Conservation (phyloP, 1,284 basidiomycete species). For the Fomitopsis palustris region DNA sequence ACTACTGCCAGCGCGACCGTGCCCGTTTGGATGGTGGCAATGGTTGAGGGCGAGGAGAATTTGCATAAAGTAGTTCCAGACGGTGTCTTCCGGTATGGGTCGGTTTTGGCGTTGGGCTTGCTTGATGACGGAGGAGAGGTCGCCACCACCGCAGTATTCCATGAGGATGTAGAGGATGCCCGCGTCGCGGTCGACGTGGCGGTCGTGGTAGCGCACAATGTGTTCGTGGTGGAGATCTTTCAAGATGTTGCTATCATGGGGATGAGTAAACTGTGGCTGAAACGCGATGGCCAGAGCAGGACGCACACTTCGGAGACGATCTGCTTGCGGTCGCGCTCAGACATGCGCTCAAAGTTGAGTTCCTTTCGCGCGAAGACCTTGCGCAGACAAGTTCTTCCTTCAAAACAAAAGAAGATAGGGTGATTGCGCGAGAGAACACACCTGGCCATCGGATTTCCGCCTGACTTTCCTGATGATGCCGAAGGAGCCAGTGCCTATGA, state of each 20-base stretch:
- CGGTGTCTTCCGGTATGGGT: conserved; percentile 83
- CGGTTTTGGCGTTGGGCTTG: conserved; percentile 65
- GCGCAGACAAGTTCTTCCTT: too few species aligned
- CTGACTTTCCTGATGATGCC: conserved; percentile 94
- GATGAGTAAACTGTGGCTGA: background rate
- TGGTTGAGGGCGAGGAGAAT: conserved; percentile 88
- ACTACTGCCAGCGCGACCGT: conserved; percentile 42
- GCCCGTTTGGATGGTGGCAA: conserved; percentile 79
- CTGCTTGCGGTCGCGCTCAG: conserved; percentile 88
- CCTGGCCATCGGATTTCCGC: conserved; percentile 80
- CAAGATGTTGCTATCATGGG: conserved; percentile 77
- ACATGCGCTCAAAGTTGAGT: conserved; percentile 94
- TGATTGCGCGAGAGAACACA: conserved; percentile 37
- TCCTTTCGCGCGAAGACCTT: conserved; percentile 93
- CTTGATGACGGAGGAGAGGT: conserved; percentile 85
- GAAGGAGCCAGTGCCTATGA: conserved; percentile 97
- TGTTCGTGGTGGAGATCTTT: conserved; percentile 93
- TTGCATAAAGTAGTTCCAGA: conserved; percentile 96
- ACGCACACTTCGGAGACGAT: conserved; percentile 96
- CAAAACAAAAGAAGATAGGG: background rate
- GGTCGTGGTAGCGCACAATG: conserved; percentile 92
- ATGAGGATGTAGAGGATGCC: conserved; percentile 93
- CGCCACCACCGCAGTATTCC: conserved; percentile 96
- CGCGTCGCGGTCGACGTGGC: conserved; percentile 87
- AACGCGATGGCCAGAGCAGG: background rate